A percentile compares a stretch with the other conserved stretches of the same genome.
These are phyloP conservation scores for Penicillium cosmopolitanum DNA, from an alignment of 495 filamentous ascomycete species.

Conservation along the genomic window DNA sequence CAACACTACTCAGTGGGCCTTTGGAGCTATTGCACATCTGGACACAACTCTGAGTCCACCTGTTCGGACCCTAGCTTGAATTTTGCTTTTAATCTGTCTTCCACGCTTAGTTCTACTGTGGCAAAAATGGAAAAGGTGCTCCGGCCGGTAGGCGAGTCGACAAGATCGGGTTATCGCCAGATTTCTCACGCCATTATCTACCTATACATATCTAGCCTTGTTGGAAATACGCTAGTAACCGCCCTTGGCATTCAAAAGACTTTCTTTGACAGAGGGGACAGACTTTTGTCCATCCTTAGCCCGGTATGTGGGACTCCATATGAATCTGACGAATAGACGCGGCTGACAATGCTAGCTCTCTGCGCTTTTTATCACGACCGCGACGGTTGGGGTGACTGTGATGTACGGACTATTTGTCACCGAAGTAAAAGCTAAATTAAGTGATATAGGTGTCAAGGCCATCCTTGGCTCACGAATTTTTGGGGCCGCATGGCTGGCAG, in stretches of 20 bases:
- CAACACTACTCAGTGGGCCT: conserved; percentile 7
- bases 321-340: background rate
- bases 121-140: background rate
- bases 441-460: conserved; percentile 3
- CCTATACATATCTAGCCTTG: background rate
- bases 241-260: background rate
- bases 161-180: background rate
- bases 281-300: background rate
- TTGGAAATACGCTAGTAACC: conserved; percentile 5
- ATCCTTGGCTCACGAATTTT: conserved; percentile 3
- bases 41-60: conserved; percentile 1
- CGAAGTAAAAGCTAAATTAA: conserved; percentile 2
- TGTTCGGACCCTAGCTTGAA: conserved; percentile 9
- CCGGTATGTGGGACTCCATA: background rate
- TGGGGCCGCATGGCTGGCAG: conserved; percentile 9
- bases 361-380: conserved; percentile 1
- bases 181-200: background rate
- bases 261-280: background rate
- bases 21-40: conserved; percentile 9
- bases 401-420: conserved; percentile 6
- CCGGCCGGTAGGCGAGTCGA: background rate
- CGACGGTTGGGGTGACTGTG: conserved; percentile 1
- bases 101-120: conserved; percentile 1
- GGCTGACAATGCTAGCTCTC: conserved; percentile 1
- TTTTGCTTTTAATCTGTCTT: conserved; percentile 14